Base-by-base conservation (phyloP, 2,329 filamentous ascomycete species). In the Beauveria caledonica region DNA sequence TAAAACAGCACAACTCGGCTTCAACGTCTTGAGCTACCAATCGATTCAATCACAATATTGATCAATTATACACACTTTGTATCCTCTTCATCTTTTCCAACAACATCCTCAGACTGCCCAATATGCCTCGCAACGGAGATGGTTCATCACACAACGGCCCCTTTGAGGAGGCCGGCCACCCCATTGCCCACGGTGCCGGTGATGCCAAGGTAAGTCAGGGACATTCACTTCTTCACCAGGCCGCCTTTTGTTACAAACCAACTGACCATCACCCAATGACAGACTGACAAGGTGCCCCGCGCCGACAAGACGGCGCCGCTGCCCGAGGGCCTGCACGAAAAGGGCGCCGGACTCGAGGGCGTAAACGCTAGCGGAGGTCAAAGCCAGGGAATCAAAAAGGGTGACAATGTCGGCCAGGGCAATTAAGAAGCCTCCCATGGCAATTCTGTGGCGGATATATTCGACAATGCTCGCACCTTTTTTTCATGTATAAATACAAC, bases 71-170 rank as follows among this genome's bases (percentile, higher is more conserved):
- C 9, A 19, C 5, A 55, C 42, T 45, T 2, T 10, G 9, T 9
- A 10, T 29, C 27, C 8, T 29, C 27, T 49, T 49, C 21, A 25
- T 25, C 19, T 19, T 23, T 3, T 7, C 2, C 17, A 19, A 29
- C 9, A 6, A 19, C 8, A 42, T 5, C 23, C 23, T 36, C 23
- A 19, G 3, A 36, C 36, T n/a, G n/a, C 10, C 3, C 68, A 77
- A 60, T 62, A 81, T 81, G 79, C 78, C 79, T 76, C 76, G 78
- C 68, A 70, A 77, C 62, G 78, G 78, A 77, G 76, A 77, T 66
- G 77, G 77, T 58, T 73, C 72, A 63, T 73, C 74, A 60, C 71
- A 81, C 70, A 80, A 81, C 69, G 76, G 76, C 62, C 73, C 73
- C 60, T 69, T 75, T 62, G 66, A 77, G 39, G 74, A 75, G 60